Evolutionary conservation across 768 basidiomycete species (phyloP).

Genomic region (Agaricus sinodeliciosus): DNA sequence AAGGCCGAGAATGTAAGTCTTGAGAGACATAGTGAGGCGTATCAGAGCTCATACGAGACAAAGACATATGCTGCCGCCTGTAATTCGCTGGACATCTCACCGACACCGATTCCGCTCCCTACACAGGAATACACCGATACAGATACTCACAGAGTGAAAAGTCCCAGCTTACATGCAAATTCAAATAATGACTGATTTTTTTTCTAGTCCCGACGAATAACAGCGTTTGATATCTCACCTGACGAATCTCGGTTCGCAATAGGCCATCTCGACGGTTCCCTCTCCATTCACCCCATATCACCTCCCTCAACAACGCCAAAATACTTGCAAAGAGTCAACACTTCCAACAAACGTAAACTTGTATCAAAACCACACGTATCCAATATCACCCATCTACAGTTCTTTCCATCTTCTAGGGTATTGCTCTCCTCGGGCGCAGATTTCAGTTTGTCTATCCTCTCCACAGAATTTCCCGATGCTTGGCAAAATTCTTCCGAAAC

Average conservation of each 20-base stretch:
- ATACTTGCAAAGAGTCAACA: constrained; percentile 17
- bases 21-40: neutral
- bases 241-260: constrained; percentile 53
- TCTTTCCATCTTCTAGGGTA: constrained; percentile 70
- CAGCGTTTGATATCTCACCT: constrained; percentile 56
- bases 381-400: constrained; percentile 47
- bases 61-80: constrained; percentile 41
- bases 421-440: constrained; percentile 65
- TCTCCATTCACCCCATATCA: constrained; percentile 21
- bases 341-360: constrained; percentile 20
- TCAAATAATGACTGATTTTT: neutral
- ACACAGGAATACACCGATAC: constrained; percentile 44
- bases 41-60: neutral
- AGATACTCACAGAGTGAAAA: constrained; percentile 32
- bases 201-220: constrained; percentile 46
- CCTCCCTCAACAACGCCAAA: constrained; percentile 12
- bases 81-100: constrained; percentile 36
- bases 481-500: constrained; percentile 8
- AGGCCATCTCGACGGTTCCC: constrained; percentile 55
- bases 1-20: constrained; percentile 22
- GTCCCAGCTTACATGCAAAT: neutral
- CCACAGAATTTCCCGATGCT: constrained; percentile 38
- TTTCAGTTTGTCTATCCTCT: constrained; percentile 59
- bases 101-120: constrained; percentile 44
- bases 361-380: constrained; percentile 42